Evolutionary conservation across 225 moss, liverwort and hornwort genomes (phyloP).

Genomic region (Lunularia cruciata): DNA sequence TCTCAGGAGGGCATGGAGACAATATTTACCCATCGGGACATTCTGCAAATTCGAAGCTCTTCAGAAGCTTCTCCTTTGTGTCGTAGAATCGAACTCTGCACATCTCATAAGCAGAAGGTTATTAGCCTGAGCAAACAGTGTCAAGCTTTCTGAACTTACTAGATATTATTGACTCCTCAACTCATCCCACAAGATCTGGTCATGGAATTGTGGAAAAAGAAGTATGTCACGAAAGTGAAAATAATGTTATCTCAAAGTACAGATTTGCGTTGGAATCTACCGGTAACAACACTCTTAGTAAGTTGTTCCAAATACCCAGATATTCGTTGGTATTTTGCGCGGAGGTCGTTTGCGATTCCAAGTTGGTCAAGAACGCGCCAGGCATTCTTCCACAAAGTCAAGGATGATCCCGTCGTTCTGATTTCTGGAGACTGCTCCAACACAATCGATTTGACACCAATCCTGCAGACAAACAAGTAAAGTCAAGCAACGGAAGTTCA

Average conservation of each 20-base stretch:
- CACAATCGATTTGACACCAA: constrained; percentile 35
- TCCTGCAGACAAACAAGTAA: constrained; percentile 33
- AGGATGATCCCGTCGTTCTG: constrained; percentile 28
- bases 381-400: constrained; percentile 31
- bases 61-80: constrained; percentile 15
- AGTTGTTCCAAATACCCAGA: constrained; percentile 14
- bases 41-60: constrained; percentile 17
- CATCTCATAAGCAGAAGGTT: constrained; percentile 4
- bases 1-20: too few species aligned
- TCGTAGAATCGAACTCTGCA: constrained; percentile 18
- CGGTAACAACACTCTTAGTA: not conserved
- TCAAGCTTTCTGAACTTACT: too few species aligned
- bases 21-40: constrained; percentile 35
- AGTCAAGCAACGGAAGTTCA: too few species aligned
- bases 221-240: too few species aligned
- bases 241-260: too few species aligned
- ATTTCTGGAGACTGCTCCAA: constrained; percentile 29
- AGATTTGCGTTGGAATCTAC: too few species aligned
- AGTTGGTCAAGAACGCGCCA: constrained; percentile 36
- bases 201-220: too few species aligned
- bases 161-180: too few species aligned
- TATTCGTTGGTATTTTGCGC: not conserved
- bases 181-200: too few species aligned
- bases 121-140: too few species aligned
- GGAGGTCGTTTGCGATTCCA: constrained; percentile 27